Evolutionary conservation across 345 rosid species (phyloP), one percentile per base, ranked within the genome.

Genomic region (Dovyalis caffra): DNA sequence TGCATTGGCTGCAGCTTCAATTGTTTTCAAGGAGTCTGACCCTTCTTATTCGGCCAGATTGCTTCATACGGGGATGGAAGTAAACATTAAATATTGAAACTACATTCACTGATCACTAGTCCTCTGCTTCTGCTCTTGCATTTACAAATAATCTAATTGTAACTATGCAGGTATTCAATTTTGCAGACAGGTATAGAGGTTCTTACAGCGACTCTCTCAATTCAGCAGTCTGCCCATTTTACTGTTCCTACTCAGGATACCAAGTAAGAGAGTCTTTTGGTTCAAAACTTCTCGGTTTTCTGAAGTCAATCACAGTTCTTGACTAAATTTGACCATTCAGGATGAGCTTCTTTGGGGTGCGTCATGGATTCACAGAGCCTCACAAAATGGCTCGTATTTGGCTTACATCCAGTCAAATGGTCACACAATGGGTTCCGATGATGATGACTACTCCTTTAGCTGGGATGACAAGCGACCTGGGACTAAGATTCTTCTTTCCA

Each of bases 391-490:
- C 15, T 80, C 85, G 23, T 93, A 90, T 82, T 86, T 91, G 47
- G 73, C 77, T 65, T 96, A 96, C 83, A 96, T 96, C 71, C 85
- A 89, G 45, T 79, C 75, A 7, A 93, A 96, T 82, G 99, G 99
- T 18, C 93, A 87, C 74, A 84, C 77, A 12, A 86, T 93, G 53
- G 99, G 99, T 70, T 98, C 98, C 43, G 88, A 88, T 9, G 90
- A 96, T 29, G 88, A 76, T 78, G 97, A 93, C 74, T 91, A 84
- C 81, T 89, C 95, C 62, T 96, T 96, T 74, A 92, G 99, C 43
- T 96, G 99, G 99, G 99, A 96, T 83, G 93, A 96, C 83, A 96
- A 96, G 76, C 92, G 91, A 68, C 90, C 88, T 64, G 99, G 98
- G 37, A 94, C 98, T 1, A 89, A 96, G 72, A 85, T 96, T 81